Percentiles rank a stretch among this genome's conserved stretches.
These are phyloP conservation scores for Lactarius hengduanensis DNA, from an alignment of 768 basidiomycete genomes.

Conservation along the genomic window DNA sequence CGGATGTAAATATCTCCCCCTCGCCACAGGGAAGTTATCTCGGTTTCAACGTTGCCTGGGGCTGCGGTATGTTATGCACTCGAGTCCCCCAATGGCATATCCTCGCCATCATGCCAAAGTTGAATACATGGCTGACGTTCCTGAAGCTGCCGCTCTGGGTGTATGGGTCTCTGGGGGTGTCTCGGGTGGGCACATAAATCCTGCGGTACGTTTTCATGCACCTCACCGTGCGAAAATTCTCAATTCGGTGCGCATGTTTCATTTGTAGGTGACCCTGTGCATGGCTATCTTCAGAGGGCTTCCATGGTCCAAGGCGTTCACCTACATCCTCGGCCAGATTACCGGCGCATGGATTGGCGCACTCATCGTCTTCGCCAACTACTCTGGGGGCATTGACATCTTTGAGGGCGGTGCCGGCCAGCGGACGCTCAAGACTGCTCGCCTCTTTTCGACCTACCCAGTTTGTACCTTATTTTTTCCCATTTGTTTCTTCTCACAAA, in stretches of 20 bases:
- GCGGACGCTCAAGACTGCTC: slow-evolving; percentile 56
- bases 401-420: slow-evolving; percentile 56
- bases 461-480: slow-evolving; percentile 38
- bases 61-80: slow-evolving; percentile 25
- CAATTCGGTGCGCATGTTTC: not conserved
- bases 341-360: slow-evolving; percentile 60
- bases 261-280: slow-evolving; percentile 59
- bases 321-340: slow-evolving; percentile 60
- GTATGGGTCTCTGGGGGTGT: slow-evolving; percentile 69
- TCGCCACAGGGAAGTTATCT: slow-evolving; percentile 31
- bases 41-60: slow-evolving; percentile 30
- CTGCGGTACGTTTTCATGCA: slow-evolving; percentile 30
- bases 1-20: slow-evolving; percentile 24
- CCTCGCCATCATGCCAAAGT: not conserved
- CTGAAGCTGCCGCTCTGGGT: slow-evolving; percentile 54
- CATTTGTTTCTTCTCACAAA: not conserved
- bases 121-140: slow-evolving; percentile 3
- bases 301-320: slow-evolving; percentile 78
- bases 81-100: not conserved
- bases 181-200: slow-evolving; percentile 63
- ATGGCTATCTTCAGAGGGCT: slow-evolving; percentile 69
- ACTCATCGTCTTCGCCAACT: slow-evolving; percentile 59
- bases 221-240: not conserved
- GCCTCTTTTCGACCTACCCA: slow-evolving; percentile 61
- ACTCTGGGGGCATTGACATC: slow-evolving; percentile 61